Evolutionary conservation across 192 early-diverging fungal species (phyloP).

Genomic region (Allomyces macrogynus): DNA sequence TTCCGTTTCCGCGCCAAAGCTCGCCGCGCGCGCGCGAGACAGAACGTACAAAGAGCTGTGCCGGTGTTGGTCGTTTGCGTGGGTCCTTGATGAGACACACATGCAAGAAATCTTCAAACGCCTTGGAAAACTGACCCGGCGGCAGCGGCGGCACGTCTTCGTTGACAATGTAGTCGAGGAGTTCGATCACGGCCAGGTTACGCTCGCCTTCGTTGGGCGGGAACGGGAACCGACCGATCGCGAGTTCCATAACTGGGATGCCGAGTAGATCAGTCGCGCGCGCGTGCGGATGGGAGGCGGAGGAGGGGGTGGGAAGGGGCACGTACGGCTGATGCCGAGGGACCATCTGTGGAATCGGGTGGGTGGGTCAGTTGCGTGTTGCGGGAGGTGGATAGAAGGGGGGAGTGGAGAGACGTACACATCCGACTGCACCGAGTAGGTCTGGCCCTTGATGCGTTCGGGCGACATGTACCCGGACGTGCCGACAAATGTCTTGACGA

Average conservation of each 20-base stretch:
- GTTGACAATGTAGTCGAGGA: slow-evolving; percentile 79
- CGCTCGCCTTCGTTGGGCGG: slow-evolving; percentile 51
- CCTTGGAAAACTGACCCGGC: slow-evolving; percentile 26
- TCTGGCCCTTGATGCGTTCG: not conserved
- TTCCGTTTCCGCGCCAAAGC: too few species aligned
- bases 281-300: too few species aligned
- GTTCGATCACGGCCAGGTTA: slow-evolving; percentile 67
- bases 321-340: slow-evolving; percentile 47
- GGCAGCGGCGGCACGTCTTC: slow-evolving; percentile 62
- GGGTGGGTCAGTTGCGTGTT: slow-evolving; percentile 19
- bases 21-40: slow-evolving; percentile 31
- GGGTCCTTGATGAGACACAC: slow-evolving; percentile 55
- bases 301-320: too few species aligned
- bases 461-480: slow-evolving; percentile 77
- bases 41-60: slow-evolving; percentile 43
- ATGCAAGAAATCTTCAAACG: slow-evolving; percentile 22
- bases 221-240: slow-evolving; percentile 79
- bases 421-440: not conserved
- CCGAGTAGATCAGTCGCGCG: too few species aligned
- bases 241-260: slow-evolving; percentile 71
- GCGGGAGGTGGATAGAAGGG: too few species aligned
- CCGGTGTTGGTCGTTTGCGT: slow-evolving; percentile 38
- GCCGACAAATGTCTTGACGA: slow-evolving; percentile 88
- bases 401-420: slow-evolving; percentile 1
- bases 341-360: slow-evolving; percentile 92